Evolutionary conservation across 805 yeast species (phyloP), one percentile per base, ranked within the genome.

Genomic region (Sugiyamaella chiloensis): DNA sequence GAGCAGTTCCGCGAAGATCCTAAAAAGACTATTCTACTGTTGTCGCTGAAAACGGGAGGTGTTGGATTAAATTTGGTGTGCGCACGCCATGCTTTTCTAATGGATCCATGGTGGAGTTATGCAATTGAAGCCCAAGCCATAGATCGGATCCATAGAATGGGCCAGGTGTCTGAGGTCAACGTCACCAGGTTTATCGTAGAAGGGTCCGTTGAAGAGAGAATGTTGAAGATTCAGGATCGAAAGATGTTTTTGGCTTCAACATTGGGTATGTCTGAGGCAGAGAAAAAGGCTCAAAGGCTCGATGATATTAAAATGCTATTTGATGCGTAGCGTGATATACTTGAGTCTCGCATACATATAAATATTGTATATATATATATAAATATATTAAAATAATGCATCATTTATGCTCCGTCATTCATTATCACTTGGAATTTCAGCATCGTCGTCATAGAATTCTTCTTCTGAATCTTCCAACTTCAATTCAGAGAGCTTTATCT

Each of bases 71-170:
- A 90, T 60, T 69, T 90, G 51, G 90, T 96, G 0, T 79, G 83
- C 43, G 96, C 97, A 0, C 83, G 87, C 0, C 74, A 78, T 29
- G 97, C 95, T 2, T 88, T 81, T 57, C 74, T 90, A 78, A 84
- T 91, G 87, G 97, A 90, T 60, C 96, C 97, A 0, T 90, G 96
- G 93, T 90, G 97, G 97, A 86, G 93, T 24, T 95, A 87, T 40
- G 87, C 95, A 42, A 80, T 84, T 46, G 96, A 88, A 59, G 87
- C 86, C 43, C 96, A 88, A 63, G 96, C 96, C 0, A 86, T 89
- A 51, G 96, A 89, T 66, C 70, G 98, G 58, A 76, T 91, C 14
- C 96, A 90, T 61, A 75, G 98, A 56, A 86, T 91, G 60, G 97
- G 98, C 0, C 98, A 90, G 61, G 69, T 70, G 8, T 76, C 73